phyloP scores from a whole-genome alignment of 495 filamentous ascomycete species.

The Ramalina intermedia region DNA sequence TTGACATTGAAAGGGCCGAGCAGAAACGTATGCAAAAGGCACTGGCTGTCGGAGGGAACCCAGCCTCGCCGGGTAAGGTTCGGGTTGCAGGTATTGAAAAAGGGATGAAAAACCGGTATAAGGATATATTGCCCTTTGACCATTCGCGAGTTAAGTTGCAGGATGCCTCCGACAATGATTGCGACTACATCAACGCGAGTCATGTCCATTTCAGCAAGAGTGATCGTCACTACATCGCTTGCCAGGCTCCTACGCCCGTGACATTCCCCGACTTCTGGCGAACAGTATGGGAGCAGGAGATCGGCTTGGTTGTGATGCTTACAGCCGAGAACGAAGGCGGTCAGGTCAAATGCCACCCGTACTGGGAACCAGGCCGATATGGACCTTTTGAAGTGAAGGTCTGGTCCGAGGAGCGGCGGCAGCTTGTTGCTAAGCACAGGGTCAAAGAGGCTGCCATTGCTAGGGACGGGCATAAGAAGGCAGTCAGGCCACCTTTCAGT shows the following conservation, averaged over 20 bases:
- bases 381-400: constrained; percentile 63
- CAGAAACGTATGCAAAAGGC: constrained; percentile 86
- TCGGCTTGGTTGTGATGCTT: constrained; percentile 86
- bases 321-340: constrained; percentile 94
- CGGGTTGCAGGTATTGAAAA: constrained; percentile 85
- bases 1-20: constrained; percentile 71
- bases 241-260: constrained; percentile 81
- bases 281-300: constrained; percentile 91
- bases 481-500: neutral
- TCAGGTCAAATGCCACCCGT: constrained; percentile 87
- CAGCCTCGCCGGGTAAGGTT: constrained; percentile 21
- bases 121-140: constrained; percentile 95
- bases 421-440: constrained; percentile 36
- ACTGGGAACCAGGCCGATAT: constrained; percentile 73
- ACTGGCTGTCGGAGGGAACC: constrained; percentile 41
- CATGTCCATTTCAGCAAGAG: constrained; percentile 47
- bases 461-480: neutral
- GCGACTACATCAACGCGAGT: constrained; percentile 95
- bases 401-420: constrained; percentile 66
- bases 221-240: constrained; percentile 75
- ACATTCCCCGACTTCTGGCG: constrained; percentile 98
- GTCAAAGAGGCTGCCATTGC: neutral
- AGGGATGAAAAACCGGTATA: constrained; percentile 89
- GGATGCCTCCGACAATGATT: constrained; percentile 50
- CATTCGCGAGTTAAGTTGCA: constrained; percentile 76